These are phyloP conservation scores for cucumber (Cucumis sativus) DNA, from an alignment of 306 rosid species.

Conservation along the genomic window Cucumber_9930_V3 NC_026657.2:30696001-30696500, in stretches of 20 bases:
- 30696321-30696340: slow-evolving; percentile 3
- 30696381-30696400: slow-evolving; percentile 73
- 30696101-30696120: background rate
- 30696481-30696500: slow-evolving; percentile 84
- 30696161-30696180: background rate
- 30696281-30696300: background rate
- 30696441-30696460: slow-evolving; percentile 54
- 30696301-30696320: background rate
- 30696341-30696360: slow-evolving; percentile 7
- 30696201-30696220: background rate
- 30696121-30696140: background rate
- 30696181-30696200: background rate
- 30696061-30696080: slow-evolving; percentile 80
- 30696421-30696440: slow-evolving; percentile 63
- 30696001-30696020: slow-evolving; percentile 98
- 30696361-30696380: slow-evolving; percentile 4
- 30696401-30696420: slow-evolving; percentile 80
- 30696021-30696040: slow-evolving; percentile 87
- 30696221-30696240: background rate
- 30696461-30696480: slow-evolving; percentile 54
- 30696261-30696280: background rate
- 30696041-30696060: slow-evolving; percentile 86
- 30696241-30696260: background rate
- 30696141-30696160: no score
- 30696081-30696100: slow-evolving; percentile 31